Evolutionary conservation across 352 stramenopile genomes (phyloP), one percentile per base, ranked within the genome.

Genomic region (Pelagophyceae sp.): DNA sequence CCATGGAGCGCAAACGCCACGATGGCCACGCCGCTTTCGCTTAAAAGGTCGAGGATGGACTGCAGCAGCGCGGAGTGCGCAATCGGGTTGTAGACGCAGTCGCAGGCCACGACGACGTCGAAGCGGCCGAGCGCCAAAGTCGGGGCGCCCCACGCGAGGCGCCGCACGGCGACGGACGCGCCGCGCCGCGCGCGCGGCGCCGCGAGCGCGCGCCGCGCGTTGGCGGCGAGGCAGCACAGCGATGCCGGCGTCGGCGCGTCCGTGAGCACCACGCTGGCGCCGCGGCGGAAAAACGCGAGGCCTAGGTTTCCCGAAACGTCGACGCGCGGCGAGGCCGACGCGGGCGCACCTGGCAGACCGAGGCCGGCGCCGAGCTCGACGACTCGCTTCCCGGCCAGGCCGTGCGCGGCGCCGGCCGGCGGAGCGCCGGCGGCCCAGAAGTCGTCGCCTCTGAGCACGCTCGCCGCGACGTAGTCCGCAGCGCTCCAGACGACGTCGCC

Each of bases 1-100:
- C 92, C 83, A 45, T 75, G 60, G 17, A 82, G 80, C n/a, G 87
- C 91, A 19, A 72, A 72, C 5, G 63, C 63, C 29, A 72, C 35
- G 63, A 72, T 32, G 63, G 63, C 63, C 6, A 6, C 29, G 5
- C 17, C 23, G 58, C 32, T 65, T 6, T n/a, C 58, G 23, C 32
- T n/a, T 17, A 65, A 65, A n/a, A 65, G 17, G 5, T 3, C 63
- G 6, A 11, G 6, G 35, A 72, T 11, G 11, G 63, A 45, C 19
- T 2, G 11, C 6, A 72, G 63, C 35, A 72, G 35, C 31, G 29
- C 3, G 29, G 15, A 5, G 35, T 72, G 63, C 63, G 63, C 6
- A 1, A 19, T 17, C 31, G 35, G 31, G 31, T 38, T 32, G 63
- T 72, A 72, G 35, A 72, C 29, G 63, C 29, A 50, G 35, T 72